Evolutionary conservation across 179 eudicot genomes (phyloP).

Genomic region (Camellia oleifera): DNA sequence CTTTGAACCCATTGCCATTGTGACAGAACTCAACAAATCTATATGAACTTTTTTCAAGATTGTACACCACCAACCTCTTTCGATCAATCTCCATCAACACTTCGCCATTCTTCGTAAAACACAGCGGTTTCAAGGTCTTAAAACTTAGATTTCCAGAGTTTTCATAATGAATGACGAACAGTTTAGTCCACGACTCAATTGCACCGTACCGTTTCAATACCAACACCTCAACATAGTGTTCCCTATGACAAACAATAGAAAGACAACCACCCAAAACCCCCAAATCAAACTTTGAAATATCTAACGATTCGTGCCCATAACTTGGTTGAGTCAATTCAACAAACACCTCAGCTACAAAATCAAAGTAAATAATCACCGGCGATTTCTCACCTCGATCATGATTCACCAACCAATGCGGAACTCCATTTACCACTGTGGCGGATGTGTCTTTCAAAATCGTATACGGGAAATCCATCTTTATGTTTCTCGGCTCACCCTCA

Average conservation of each 20-base stretch:
- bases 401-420: slow-evolving; percentile 5
- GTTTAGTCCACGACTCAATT: neutral
- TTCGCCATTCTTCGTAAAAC: neutral
- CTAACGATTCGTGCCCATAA: neutral
- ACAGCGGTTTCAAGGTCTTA: neutral
- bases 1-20: neutral
- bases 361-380: neutral
- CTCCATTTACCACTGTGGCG: neutral
- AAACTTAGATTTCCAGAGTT: neutral
- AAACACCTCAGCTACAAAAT: slow-evolving; percentile 4
- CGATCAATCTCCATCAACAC: slow-evolving; percentile 1
- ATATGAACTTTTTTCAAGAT: neutral
- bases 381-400: too few relatives aligned
- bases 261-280: slow-evolving; percentile 1
- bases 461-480: neutral
- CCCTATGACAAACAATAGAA: slow-evolving; percentile 3
- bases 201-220: neutral
- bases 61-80: neutral
- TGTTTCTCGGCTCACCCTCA: neutral
- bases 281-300: neutral
- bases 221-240: neutral
- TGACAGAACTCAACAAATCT: neutral
- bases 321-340: neutral
- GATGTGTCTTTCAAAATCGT: neutral
- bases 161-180: neutral